phyloP scores from a whole-genome alignment of 1,284 basidiomycete species.

The Ceratobasidium sp. region DNA sequence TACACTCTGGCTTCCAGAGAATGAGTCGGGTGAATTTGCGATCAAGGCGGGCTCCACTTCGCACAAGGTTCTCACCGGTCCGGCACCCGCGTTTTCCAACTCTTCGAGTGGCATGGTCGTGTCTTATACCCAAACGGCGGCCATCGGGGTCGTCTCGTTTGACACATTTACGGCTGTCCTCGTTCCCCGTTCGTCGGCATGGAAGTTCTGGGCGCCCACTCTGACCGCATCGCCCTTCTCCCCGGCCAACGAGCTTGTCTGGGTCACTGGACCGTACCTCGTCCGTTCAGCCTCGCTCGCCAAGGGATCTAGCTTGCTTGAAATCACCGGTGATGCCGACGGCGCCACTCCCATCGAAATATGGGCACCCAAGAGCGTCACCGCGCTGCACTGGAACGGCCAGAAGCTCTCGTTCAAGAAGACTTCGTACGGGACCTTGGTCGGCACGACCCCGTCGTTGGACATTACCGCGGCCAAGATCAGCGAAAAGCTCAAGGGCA shows the following conservation, averaged over 20 bases:
- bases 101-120: conserved; percentile 13
- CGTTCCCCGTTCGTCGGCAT: conserved; percentile 36
- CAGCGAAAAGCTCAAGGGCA: conserved; percentile 11
- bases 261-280: conserved; percentile 40
- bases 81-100: conserved; percentile 6
- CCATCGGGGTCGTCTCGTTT: conserved; percentile 16
- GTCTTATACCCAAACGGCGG: conserved; percentile 18
- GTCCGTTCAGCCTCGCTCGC: conserved; percentile 37
- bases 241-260: conserved; percentile 36
- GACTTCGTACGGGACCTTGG: conserved; percentile 32
- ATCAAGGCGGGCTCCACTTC: conserved; percentile 29
- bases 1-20: conserved; percentile 27
- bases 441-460: conserved; percentile 7
- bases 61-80: conserved; percentile 6
- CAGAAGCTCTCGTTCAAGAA: conserved; percentile 22
- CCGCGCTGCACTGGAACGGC: conserved; percentile 42
- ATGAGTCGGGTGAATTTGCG: conserved; percentile 31
- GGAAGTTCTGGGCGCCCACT: conserved; percentile 33
- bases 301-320: conserved; percentile 42
- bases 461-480: conserved; percentile 14
- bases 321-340: conserved; percentile 37
- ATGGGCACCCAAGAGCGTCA: conserved; percentile 37
- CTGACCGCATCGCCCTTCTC: conserved; percentile 30
- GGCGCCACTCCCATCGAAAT: conserved; percentile 35
- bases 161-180: conserved; percentile 24